phyloP scores from a whole-genome alignment of 1,284 basidiomycete species.

The Ustilago loliicola region DNA sequence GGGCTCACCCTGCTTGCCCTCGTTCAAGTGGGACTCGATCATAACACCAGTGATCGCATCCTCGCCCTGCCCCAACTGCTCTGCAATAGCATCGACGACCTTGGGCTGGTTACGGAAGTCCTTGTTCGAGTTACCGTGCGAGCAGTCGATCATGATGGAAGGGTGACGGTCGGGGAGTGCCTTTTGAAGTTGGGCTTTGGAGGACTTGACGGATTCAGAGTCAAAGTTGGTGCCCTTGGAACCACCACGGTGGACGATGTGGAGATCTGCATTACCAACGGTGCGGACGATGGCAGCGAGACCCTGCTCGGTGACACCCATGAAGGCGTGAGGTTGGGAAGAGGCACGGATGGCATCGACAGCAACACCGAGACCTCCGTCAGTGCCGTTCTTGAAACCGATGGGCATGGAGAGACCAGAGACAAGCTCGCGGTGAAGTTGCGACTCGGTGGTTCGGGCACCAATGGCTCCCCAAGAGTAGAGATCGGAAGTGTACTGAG shows the following conservation, averaged over 20 bases:
- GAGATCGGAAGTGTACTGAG: conserved; percentile 76
- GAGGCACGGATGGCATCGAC: conserved; percentile 69
- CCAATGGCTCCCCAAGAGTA: conserved; percentile 98
- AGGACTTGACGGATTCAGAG: conserved; percentile 79
- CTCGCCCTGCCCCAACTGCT: conserved; percentile 83
- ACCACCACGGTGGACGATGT: conserved; percentile 70
- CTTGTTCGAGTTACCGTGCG: conserved; percentile 70
- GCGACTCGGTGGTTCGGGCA: conserved; percentile 83
- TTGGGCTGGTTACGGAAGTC: conserved; percentile 70
- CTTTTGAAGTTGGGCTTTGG: conserved; percentile 78
- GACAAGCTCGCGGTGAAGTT: conserved; percentile 72
- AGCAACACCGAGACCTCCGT: conserved; percentile 77
- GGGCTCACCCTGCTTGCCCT: conserved; percentile 70
- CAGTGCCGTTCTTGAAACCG: conserved; percentile 99
- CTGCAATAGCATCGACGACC: conserved; percentile 80
- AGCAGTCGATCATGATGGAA: conserved; percentile 70
- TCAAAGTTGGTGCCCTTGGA: conserved; percentile 75
- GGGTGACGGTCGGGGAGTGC: conserved; percentile 59
- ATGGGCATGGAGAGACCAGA: conserved; percentile 69
- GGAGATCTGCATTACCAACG: conserved; percentile 78
- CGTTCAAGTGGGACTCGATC: conserved; percentile 94
- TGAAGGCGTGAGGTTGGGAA: conserved; percentile 67
- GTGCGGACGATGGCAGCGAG: conserved; percentile 97
- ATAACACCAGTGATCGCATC: conserved; percentile 90
- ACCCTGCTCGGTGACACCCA: conserved; percentile 71